Conservation (phyloP, 352 stramenopile genomes). For the Aphanomyces invadans region DNA sequence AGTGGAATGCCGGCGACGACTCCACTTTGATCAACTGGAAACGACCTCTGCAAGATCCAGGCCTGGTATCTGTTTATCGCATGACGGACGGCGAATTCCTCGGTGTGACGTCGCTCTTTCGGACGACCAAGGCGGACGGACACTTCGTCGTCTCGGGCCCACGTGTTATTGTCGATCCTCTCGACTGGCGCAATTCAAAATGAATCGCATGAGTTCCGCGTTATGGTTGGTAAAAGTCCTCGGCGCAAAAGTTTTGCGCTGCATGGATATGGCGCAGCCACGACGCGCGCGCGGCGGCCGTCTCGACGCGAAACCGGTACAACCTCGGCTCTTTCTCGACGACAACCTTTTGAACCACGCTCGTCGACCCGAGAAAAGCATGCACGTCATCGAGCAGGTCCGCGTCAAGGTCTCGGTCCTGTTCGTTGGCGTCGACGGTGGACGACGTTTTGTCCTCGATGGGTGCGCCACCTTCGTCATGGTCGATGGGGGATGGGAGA, state of each 20-base stretch:
- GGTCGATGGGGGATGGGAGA: not conserved
- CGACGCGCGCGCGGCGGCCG: not conserved
- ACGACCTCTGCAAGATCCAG: no score
- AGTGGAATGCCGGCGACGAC: not conserved
- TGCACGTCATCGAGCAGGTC: not conserved
- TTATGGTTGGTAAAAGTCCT: constrained; percentile 6
- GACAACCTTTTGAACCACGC: constrained; percentile 19
- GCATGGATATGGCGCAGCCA: constrained; percentile 18
- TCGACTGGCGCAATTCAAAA: no score
- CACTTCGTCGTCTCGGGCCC: not conserved
- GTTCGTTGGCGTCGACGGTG: not conserved
- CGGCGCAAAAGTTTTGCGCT: constrained; percentile 17
- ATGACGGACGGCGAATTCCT: not conserved
- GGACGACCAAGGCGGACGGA: not conserved
- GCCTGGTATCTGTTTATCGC: constrained; percentile 4
- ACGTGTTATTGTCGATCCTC: not conserved
- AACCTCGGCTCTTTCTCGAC: constrained; percentile 5
- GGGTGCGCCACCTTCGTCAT: not conserved
- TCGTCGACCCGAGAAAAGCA: constrained; percentile 2
- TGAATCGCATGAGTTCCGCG: no score
- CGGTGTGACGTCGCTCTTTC: constrained; percentile 18
- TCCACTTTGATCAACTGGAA: not conserved
- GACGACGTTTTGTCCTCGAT: not conserved
- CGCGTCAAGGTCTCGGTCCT: not conserved
- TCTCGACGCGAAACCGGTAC: not conserved